Evolutionary conservation across 2,329 filamentous ascomycete species (phyloP).

Genomic region (Chrysoporthe cubensis): DNA sequence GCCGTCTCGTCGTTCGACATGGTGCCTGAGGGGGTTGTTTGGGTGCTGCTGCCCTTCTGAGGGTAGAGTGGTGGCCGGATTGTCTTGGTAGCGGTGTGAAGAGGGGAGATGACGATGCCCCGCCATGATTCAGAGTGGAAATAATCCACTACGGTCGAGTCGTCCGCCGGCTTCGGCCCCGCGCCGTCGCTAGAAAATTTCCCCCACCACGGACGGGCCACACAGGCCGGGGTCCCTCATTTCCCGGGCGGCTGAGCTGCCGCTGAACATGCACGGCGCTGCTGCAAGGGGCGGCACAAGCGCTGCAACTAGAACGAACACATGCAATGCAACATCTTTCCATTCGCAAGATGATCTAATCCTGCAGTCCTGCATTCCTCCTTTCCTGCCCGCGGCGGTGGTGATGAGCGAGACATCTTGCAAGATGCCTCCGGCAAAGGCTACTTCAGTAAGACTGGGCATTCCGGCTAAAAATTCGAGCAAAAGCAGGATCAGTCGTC

Average conservation of each 20-base stretch:
- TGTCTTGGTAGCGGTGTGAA: slow-evolving; percentile 2
- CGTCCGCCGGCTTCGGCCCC: slow-evolving; percentile 22
- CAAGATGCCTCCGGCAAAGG: not conserved
- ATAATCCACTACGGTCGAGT: slow-evolving; percentile 6
- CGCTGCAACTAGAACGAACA: not conserved
- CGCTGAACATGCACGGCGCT: not conserved
- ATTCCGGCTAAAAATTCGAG: not conserved
- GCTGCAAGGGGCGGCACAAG: not conserved
- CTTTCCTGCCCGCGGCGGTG: not conserved
- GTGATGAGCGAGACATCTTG: not conserved
- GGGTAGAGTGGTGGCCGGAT: not conserved
- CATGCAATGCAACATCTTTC: not conserved
- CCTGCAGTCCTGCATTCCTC: not conserved
- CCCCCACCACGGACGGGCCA: slow-evolving; percentile 1
- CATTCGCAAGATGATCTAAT: not conserved
- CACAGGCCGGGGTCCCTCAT: too few relatives aligned
- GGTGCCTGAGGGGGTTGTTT: slow-evolving; percentile 24
- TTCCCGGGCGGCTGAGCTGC: not conserved
- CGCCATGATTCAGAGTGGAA: slow-evolving; percentile 13
- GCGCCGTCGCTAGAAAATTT: slow-evolving; percentile 19
- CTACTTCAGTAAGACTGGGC: not conserved
- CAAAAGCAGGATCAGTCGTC: not conserved
- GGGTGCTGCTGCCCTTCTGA: not conserved
- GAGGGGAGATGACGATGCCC: slow-evolving; percentile 7
- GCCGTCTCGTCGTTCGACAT: slow-evolving; percentile 49